Evolutionary conservation across 2,329 filamentous ascomycete genomes (phyloP), one percentile per base, ranked within the genome.

Genomic region (Thyridium curvatum): DNA sequence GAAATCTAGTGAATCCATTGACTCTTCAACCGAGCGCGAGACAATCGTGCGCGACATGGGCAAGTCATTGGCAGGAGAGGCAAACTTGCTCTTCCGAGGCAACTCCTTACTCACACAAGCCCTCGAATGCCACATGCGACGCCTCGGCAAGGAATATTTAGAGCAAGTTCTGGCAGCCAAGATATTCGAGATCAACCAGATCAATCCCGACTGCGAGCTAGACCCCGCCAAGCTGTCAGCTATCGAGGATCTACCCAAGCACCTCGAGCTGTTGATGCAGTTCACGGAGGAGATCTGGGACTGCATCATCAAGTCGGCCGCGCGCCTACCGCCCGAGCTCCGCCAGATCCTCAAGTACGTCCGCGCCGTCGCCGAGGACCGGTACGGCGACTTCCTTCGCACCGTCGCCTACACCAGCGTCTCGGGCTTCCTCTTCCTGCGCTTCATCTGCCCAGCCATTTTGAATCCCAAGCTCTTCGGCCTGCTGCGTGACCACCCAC

Each of bases 371-470:
- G 90, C 91, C 13, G 91, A 96, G 51, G 90, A 96, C 58, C 83
- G 90, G 14, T 97, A 95, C 57, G 91, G 91, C 18, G 88, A 94
- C 58, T 96, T 94, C 52, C 68, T 95, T 32, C 82, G 89, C 18
- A 91, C 86, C 2, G 89, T 95, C 30, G 80, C 84, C 34, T 97
- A 95, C 57, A 96, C 90, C 38, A 94, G 89, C 56, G 89, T 97
- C 2, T 95, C 89, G 33, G 91, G 91, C 0, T 97, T 97, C 54
- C 65, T 97, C 12, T 97, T 97, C 58, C 71, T 97, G 44, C 83
- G 91, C 5, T 96, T 96, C 68, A 93, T 97, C 54, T 95, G 90
- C 55, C 91, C 91, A 3, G 90, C 91, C n/a, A 89, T 97, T 42
- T 70, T 97, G 7, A 96, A 95, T 46, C 91, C 91, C 1, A 95